A percentile compares a stretch with the other conserved stretches of the same genome.
Evolutionary conservation across 2,329 filamentous ascomycete genomes (phyloP).

Genomic region (Rhynchosporium agropyri): DNA sequence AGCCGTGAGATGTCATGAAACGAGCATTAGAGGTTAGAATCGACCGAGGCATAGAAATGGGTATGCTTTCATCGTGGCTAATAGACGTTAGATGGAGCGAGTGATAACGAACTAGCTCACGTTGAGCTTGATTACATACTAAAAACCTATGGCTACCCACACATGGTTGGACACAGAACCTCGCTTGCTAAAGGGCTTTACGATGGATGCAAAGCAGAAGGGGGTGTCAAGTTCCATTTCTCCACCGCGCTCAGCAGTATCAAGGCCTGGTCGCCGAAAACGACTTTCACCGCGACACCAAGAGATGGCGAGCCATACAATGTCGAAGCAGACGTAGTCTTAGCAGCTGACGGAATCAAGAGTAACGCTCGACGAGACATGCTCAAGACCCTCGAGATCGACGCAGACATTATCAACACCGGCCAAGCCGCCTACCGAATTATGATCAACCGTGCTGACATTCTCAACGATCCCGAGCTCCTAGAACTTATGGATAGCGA

Average conservation of each 20-base stretch:
- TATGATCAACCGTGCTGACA: constrained; percentile 69
- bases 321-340: constrained; percentile 56
- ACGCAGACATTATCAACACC: constrained; percentile 63
- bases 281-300: constrained; percentile 61
- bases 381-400: constrained; percentile 26
- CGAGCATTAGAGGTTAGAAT: constrained; percentile 67
- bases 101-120: constrained; percentile 69
- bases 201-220: constrained; percentile 66
- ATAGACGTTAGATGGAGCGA: constrained; percentile 59
- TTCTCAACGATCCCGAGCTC: constrained; percentile 68
- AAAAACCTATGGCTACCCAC: constrained; percentile 70
- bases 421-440: constrained; percentile 80
- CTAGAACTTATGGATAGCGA: constrained; percentile 68
- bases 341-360: constrained; percentile 61
- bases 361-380: constrained; percentile 46
- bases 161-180: constrained; percentile 78
- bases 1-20: constrained; percentile 69
- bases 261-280: constrained; percentile 59
- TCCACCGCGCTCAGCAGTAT: constrained; percentile 58
- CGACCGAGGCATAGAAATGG: neutral
- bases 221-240: constrained; percentile 70
- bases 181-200: constrained; percentile 71
- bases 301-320: constrained; percentile 54
- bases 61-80: neutral
- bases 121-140: constrained; percentile 70